Percentiles rank a stretch among this genome's conserved stretches.
Conservation (phyloP, 345 rosid genomes). For the Carallia brachiata region DNA sequence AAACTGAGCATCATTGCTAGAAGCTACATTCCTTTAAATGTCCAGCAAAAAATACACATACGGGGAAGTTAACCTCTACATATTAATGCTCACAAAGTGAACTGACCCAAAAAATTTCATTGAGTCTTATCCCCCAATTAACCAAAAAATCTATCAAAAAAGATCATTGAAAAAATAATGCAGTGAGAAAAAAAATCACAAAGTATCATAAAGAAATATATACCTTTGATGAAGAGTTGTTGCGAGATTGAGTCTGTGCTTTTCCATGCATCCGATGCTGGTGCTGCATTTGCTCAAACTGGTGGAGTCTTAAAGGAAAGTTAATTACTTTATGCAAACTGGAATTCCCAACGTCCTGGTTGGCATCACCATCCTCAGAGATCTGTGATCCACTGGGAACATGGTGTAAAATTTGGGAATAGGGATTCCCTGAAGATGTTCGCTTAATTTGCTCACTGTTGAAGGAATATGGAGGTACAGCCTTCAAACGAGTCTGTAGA, state of each 20-base stretch:
- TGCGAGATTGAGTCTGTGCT: conserved; percentile 42
- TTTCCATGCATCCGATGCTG: conserved; percentile 74
- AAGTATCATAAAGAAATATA: neutral
- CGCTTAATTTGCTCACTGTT: conserved; percentile 60
- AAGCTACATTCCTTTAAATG: no score
- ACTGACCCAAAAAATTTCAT: no score
- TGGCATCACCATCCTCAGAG: conserved; percentile 62
- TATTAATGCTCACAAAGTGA: no score
- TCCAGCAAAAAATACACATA: no score
- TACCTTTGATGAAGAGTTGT: conserved; percentile 41
- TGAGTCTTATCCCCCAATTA: no score
- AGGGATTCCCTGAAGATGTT: conserved; percentile 70
- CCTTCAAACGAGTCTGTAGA: conserved; percentile 80
- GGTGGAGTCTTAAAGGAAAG: conserved; percentile 68
- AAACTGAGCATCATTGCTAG: no score
- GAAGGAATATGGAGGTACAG: conserved; percentile 79
- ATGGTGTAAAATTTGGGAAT: conserved; percentile 51
- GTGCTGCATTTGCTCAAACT: conserved; percentile 80
- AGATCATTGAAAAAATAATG: neutral
- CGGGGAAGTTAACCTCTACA: no score
- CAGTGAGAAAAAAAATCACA: neutral
- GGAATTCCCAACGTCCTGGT: conserved; percentile 46
- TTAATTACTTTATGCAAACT: conserved; percentile 64
- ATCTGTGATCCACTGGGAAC: conserved; percentile 50
- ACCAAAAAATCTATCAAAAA: neutral